Base-by-base conservation (phyloP, 345 rosid genomes). In the Lepidium africanum region DNA sequence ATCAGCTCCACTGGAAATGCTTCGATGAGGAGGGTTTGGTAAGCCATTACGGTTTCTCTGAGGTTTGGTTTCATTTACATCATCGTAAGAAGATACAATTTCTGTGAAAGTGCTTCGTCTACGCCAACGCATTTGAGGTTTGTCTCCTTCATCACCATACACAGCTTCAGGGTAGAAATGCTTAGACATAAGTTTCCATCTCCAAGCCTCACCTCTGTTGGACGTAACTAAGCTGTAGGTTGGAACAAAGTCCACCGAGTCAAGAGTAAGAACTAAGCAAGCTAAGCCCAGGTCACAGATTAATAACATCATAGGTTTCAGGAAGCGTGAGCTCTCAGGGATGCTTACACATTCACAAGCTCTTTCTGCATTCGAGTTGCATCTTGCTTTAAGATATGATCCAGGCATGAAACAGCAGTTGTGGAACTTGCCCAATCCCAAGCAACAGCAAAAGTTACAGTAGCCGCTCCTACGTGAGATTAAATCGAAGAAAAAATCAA, bases 81-180 rank as follows among this genome's bases (percentile, higher is more conserved):
- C 53, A 75, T 40, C 70, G 56, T 54, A 69, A 46, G 74, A 55
- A 55, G 65, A 3, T 5, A 65, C 54, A 15, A 68, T 4, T 15
- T 90, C 90, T 7, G 80, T 70, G 41, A 63, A 88, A 84, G 75
- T 80, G 76, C 73, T 93, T 67, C 87, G 78, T 64, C 69, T 81
- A 6, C 92, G 92, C 96, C 90, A 87, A 65, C 88, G 85, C 74
- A 88, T 38, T 7, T 71, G 78, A 69, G 89, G 89, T 67, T 68
- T 77, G 16, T 85, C 83, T 7, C 75, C 69, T 67, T 90, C 72
- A 79, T 87, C 99, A 55, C 80, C 81, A 76, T 80, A 90, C 72
- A 94, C 87, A 64, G 78, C 75, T 88, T 94, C 95, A 1, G 83
- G 71, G 65, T 85, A 90, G 84, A 94, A 88, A 78, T 82, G 81